Conservation (phyloP, 768 basidiomycete species). For the Macrolepiota fuliginosa region DNA sequence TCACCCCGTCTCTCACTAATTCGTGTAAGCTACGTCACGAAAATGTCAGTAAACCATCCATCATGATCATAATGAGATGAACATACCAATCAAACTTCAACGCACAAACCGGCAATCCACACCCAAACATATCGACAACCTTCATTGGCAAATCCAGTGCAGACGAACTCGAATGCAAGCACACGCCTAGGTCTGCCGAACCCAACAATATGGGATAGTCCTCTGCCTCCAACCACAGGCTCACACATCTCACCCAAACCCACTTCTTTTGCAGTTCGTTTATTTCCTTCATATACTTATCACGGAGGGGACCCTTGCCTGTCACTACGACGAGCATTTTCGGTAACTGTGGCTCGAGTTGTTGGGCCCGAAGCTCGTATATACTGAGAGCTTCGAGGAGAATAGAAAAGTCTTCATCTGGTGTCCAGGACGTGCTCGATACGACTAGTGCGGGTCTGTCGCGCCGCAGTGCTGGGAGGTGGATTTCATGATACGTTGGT, state of each 20-base stretch:
- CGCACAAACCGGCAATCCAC: slow-evolving; percentile 91
- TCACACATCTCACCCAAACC: slow-evolving; percentile 75
- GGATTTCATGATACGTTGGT: slow-evolving; percentile 31
- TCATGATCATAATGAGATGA: not conserved
- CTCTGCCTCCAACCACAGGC: slow-evolving; percentile 84
- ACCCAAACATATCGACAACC: slow-evolving; percentile 99
- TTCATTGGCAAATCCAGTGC: slow-evolving; percentile 97
- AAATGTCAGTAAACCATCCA: not conserved
- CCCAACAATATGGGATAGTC: slow-evolving; percentile 91
- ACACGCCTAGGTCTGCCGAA: slow-evolving; percentile 89
- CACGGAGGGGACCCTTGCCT: slow-evolving; percentile 81
- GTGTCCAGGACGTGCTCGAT: slow-evolving; percentile 95
- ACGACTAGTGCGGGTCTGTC: slow-evolving; percentile 87
- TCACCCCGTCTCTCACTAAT: slow-evolving; percentile 79
- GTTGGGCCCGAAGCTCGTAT: slow-evolving; percentile 63
- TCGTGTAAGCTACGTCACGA: slow-evolving; percentile 66
- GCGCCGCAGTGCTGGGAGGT: slow-evolving; percentile 47
- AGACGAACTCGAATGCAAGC: slow-evolving; percentile 87
- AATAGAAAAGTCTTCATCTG: slow-evolving; percentile 92
- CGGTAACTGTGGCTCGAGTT: slow-evolving; percentile 44
- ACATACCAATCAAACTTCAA: slow-evolving; percentile 82
- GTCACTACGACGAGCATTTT: slow-evolving; percentile 84
- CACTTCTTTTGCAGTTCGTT: slow-evolving; percentile 61
- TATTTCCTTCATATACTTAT: slow-evolving; percentile 71
- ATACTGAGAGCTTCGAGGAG: slow-evolving; percentile 69